Evolutionary conservation across 1,284 basidiomycete genomes (phyloP).

Genomic region (Takashimella tepidaria): DNA sequence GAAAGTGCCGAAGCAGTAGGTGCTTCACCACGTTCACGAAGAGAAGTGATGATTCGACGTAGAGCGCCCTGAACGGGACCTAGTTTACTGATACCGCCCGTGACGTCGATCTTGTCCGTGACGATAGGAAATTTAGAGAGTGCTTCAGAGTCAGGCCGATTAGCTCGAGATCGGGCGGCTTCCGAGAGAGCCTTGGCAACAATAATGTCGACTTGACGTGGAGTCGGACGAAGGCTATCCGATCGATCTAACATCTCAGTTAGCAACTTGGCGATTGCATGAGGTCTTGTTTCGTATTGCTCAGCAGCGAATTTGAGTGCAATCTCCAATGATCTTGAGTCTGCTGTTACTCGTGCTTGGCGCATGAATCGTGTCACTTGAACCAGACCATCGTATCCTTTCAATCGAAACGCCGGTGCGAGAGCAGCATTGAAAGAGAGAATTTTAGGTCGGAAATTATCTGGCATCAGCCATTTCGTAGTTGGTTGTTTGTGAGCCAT

Average conservation of each 20-base stretch:
- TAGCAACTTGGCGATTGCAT: conserved; percentile 23
- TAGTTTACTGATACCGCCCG: conserved; percentile 10
- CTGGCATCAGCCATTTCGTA: conserved; percentile 10
- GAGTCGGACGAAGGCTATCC: conserved; percentile 15
- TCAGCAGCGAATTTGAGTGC: conserved; percentile 25
- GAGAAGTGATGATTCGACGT: conserved; percentile 10
- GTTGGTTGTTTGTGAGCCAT: neutral
- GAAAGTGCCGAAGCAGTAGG: conserved; percentile 17
- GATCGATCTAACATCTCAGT: conserved; percentile 13
- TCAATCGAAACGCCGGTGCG: neutral
- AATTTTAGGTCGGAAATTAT: conserved; percentile 9
- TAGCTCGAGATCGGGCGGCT: neutral
- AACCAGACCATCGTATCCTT: conserved; percentile 13
- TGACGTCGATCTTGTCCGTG: conserved; percentile 2
- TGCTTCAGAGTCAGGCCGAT: neutral
- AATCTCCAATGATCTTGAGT: conserved; percentile 25
- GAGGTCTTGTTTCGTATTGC: conserved; percentile 13
- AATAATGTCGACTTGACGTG: conserved; percentile 20
- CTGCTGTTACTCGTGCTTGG: conserved; percentile 16
- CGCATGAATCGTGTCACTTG: conserved; percentile 14
- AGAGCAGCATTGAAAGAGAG: conserved; percentile 22
- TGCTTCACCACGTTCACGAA: conserved; percentile 6
- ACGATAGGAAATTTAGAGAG: neutral
- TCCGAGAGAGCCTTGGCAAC: conserved; percentile 16
- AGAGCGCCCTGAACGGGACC: conserved; percentile 8